phyloP scores from a whole-genome alignment of 371 early-diverging fungal species.

The Mucor saturninus region DNA sequence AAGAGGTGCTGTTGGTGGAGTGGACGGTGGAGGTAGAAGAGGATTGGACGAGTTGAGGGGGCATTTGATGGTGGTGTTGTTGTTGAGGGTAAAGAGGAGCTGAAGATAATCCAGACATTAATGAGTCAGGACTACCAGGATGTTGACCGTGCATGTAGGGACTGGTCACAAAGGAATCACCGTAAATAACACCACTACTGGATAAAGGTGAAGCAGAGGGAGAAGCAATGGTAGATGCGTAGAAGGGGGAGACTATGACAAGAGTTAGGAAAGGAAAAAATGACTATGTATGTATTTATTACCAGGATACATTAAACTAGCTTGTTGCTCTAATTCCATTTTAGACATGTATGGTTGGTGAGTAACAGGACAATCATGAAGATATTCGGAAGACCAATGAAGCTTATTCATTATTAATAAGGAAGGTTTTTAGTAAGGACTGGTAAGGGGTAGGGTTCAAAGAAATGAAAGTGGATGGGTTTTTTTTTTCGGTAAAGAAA shows the following conservation, averaged over 20 bases:
- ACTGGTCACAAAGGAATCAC: conserved; percentile 23
- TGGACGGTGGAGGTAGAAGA: conserved; percentile 30
- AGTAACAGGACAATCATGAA: conserved; percentile 32
- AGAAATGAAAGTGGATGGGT: conserved; percentile 5
- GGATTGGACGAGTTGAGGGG: conserved; percentile 45
- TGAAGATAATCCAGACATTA: conserved; percentile 31
- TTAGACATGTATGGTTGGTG: conserved; percentile 29
- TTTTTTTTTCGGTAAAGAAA: conserved; percentile 5
- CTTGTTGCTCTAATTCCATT: conserved; percentile 25
- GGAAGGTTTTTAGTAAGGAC: conserved; percentile 2
- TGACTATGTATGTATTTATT: conserved; percentile 9
- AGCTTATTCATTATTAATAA: conserved; percentile 16
- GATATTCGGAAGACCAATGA: conserved; percentile 36
- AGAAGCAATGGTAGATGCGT: conserved; percentile 11
- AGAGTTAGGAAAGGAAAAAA: not conserved
- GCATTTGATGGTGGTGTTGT: conserved; percentile 12
- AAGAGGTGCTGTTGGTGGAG: conserved; percentile 21
- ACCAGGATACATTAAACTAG: conserved; percentile 42
- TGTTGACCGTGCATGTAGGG: conserved; percentile 16
- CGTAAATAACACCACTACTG: conserved; percentile 19
- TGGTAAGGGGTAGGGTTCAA: not conserved
- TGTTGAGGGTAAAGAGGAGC: conserved; percentile 21
- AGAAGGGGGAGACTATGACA: conserved; percentile 25
- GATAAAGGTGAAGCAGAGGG: conserved; percentile 21
- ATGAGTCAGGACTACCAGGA: conserved; percentile 44